Evolutionary conservation across 1,284 basidiomycete genomes (phyloP).

Genomic region (Tylopilus sp.): DNA sequence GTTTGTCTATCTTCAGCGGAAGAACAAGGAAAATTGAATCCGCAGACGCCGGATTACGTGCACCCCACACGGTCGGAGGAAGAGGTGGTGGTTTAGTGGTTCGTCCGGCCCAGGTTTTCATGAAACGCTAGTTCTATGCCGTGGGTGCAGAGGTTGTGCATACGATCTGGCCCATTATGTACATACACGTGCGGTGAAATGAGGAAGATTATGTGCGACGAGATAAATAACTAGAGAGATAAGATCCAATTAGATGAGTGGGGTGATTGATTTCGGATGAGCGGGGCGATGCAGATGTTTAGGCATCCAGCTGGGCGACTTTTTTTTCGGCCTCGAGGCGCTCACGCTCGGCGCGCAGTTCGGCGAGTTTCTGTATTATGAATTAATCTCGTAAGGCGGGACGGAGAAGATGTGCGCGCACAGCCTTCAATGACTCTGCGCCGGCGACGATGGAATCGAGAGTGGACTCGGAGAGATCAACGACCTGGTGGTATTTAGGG

Average conservation of each 20-base stretch:
- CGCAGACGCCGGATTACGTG: slow-evolving; percentile 63
- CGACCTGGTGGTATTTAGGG: slow-evolving; percentile 42
- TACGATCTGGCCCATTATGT: not conserved
- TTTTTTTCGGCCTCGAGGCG: slow-evolving; percentile 45
- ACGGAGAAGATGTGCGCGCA: slow-evolving; percentile 35
- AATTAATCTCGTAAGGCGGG: not conserved
- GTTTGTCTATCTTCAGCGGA: slow-evolving; percentile 51
- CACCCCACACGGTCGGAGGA: slow-evolving; percentile 30
- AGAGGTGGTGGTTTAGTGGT: slow-evolving; percentile 16
- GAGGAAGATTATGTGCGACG: not conserved
- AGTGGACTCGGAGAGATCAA: slow-evolving; percentile 67
- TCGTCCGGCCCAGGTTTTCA: not conserved
- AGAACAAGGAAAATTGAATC: slow-evolving; percentile 68
- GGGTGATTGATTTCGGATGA: slow-evolving; percentile 25
- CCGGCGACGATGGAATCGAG: slow-evolving; percentile 58
- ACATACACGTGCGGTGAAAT: not conserved
- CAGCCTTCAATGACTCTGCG: slow-evolving; percentile 58
- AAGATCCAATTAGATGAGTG: slow-evolving; percentile 32
- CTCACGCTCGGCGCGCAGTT: slow-evolving; percentile 57
- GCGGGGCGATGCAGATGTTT: slow-evolving; percentile 19
- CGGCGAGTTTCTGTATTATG: slow-evolving; percentile 54
- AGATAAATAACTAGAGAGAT: slow-evolving; percentile 20
- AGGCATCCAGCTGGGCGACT: slow-evolving; percentile 23
- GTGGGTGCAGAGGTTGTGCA: slow-evolving; percentile 1
- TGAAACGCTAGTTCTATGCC: not conserved